phyloP scores from a whole-genome alignment of 352 stramenopile species.

The Globisporangium lucens region DNA sequence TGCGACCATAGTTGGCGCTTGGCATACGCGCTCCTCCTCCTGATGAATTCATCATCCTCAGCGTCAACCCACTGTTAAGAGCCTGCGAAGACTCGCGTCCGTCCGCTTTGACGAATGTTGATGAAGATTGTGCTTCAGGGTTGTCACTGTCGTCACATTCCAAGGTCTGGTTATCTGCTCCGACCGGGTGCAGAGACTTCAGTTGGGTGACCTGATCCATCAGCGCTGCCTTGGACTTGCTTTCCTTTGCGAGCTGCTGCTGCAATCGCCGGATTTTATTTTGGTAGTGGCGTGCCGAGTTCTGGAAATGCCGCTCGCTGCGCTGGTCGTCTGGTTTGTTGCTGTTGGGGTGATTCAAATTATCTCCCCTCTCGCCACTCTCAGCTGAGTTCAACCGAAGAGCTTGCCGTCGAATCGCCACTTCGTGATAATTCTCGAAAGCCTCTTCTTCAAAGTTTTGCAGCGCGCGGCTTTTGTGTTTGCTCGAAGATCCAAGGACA shows the following conservation, averaged over 20 bases:
- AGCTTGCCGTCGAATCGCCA: slow-evolving; percentile 19
- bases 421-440: slow-evolving; percentile 31
- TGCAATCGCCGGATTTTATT: slow-evolving; percentile 68
- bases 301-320: slow-evolving; percentile 28
- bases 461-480: neutral
- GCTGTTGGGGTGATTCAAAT: neutral
- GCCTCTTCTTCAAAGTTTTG: slow-evolving; percentile 36
- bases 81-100: neutral
- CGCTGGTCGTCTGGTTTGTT: slow-evolving; percentile 6
- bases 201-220: slow-evolving; percentile 46
- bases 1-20: slow-evolving; percentile 5
- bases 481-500: neutral
- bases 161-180: slow-evolving; percentile 3
- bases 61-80: neutral
- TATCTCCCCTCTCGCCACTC: neutral
- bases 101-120: neutral
- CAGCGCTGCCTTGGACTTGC: slow-evolving; percentile 37
- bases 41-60: neutral
- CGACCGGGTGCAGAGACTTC: neutral
- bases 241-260: slow-evolving; percentile 54
- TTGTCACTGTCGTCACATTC: neutral
- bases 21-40: neutral
- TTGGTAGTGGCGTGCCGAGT: slow-evolving; percentile 51
- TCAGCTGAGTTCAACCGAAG: neutral
- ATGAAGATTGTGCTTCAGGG: neutral